Conservation (phyloP, 306 rosid genomes). For the Vicia villosa region DNA sequence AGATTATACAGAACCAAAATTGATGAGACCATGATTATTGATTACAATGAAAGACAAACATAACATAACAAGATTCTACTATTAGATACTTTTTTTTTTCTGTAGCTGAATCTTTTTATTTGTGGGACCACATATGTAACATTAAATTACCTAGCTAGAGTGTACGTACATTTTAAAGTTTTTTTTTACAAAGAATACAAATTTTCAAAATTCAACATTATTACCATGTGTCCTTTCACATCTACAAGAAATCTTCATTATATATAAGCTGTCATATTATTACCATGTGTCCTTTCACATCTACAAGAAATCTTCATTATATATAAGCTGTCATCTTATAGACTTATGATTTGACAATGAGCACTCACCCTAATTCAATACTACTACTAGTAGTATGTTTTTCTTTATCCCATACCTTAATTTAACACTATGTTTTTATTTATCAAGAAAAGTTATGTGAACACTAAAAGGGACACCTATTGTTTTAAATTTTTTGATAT, state of each 20-base stretch:
- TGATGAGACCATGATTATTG: background rate
- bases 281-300: slow-evolving; percentile 19
- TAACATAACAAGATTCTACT: slow-evolving; percentile 1
- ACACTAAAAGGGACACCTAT: too few relatives aligned
- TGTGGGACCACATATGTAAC: slow-evolving; percentile 10
- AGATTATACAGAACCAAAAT: slow-evolving; percentile 12
- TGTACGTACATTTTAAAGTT: background rate
- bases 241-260: background rate
- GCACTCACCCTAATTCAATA: slow-evolving; percentile 18
- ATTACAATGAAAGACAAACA: slow-evolving; percentile 3
- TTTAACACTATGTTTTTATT: too few relatives aligned
- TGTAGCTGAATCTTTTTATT: slow-evolving; percentile 9
- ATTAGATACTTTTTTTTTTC: background rate
- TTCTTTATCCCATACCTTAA: background rate
- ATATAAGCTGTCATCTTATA: background rate
- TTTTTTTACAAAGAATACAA: background rate
- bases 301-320: background rate
- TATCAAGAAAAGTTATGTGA: too few relatives aligned
- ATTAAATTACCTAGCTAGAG: too few relatives aligned
- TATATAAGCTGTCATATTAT: background rate
- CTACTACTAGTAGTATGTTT: too few relatives aligned
- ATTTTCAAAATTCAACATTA: slow-evolving; percentile 21
- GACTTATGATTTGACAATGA: slow-evolving; percentile 19
- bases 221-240: slow-evolving; percentile 20
- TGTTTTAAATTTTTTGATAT: too few relatives aligned